phyloP scores from a whole-genome alignment of 202 grass and related monocot genomes.

The Zizania palustris region DNA sequence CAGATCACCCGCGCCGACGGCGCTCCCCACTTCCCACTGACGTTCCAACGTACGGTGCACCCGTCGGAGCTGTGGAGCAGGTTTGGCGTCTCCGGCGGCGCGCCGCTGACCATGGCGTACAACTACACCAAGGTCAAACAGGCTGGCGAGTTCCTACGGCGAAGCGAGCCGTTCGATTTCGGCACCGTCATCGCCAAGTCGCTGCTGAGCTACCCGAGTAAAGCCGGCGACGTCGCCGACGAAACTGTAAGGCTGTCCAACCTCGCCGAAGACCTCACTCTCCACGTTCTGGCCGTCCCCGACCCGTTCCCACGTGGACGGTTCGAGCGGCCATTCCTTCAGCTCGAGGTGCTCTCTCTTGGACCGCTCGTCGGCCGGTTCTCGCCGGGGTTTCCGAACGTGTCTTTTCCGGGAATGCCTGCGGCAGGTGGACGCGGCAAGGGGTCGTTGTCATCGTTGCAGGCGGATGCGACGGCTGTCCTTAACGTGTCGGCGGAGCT shows the following conservation, averaged over 20 bases:
- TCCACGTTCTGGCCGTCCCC: slow-evolving; percentile 58
- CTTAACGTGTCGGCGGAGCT: slow-evolving; percentile 85
- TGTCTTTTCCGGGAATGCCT: not conserved
- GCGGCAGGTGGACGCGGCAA: not conserved
- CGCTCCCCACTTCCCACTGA: slow-evolving; percentile 45
- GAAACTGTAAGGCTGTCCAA: slow-evolving; percentile 53
- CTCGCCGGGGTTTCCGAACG: slow-evolving; percentile 4
- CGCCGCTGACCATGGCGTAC: slow-evolving; percentile 46
- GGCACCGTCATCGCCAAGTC: slow-evolving; percentile 74
- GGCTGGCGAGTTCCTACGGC: slow-evolving; percentile 55
- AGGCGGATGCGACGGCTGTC: slow-evolving; percentile 26
- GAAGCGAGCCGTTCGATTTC: slow-evolving; percentile 75
- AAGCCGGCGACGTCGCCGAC: slow-evolving; percentile 24
- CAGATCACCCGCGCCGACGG: slow-evolving; percentile 65
- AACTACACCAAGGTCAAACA: slow-evolving; percentile 61
- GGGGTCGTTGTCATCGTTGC: not conserved
- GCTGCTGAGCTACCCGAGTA: slow-evolving; percentile 71
- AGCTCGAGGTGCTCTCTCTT: slow-evolving; percentile 74
- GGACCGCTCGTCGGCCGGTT: slow-evolving; percentile 61
- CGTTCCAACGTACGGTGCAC: slow-evolving; percentile 54
- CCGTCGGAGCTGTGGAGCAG: slow-evolving; percentile 59
- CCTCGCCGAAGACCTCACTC: slow-evolving; percentile 66
- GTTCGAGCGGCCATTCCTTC: slow-evolving; percentile 58
- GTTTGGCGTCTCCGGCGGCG: slow-evolving; percentile 45
- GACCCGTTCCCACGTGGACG: slow-evolving; percentile 46